Conservation (phyloP, 306 rosid species). For the Citrullus mucosospermus region DNA sequence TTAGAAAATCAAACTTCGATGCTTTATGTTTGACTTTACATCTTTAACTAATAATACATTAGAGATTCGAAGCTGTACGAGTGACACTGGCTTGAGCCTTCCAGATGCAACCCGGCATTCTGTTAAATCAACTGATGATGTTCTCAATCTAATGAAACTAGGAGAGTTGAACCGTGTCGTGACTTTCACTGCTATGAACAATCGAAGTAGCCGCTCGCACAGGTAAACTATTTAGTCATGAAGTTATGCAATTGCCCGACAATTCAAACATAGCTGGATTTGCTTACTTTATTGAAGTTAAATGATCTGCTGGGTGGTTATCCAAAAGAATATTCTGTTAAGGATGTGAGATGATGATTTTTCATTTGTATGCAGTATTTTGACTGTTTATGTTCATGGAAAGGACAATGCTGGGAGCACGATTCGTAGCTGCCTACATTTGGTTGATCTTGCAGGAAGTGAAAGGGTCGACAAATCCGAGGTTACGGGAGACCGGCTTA, state of each 20-base stretch:
- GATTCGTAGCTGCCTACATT: slow-evolving; percentile 69
- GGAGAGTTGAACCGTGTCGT: slow-evolving; percentile 77
- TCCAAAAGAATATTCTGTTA: too few relatives aligned
- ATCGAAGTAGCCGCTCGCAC: slow-evolving; percentile 86
- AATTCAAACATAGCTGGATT: too few relatives aligned
- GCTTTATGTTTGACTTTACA: neutral
- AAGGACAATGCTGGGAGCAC: slow-evolving; percentile 56
- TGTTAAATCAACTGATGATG: slow-evolving; percentile 67
- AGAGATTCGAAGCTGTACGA: slow-evolving; percentile 74
- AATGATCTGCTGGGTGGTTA: too few relatives aligned
- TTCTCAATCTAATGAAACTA: slow-evolving; percentile 60
- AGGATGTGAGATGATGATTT: neutral
- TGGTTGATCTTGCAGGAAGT: slow-evolving; percentile 97
- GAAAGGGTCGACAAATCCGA: slow-evolving; percentile 91
- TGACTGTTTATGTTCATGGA: slow-evolving; percentile 86
- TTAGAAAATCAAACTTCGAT: neutral
- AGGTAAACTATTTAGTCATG: slow-evolving; percentile 28
- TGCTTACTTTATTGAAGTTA: too few relatives aligned
- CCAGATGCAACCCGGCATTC: slow-evolving; percentile 60
- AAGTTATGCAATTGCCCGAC: neutral
- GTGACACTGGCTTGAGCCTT: slow-evolving; percentile 62
- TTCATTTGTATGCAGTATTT: slow-evolving; percentile 39
- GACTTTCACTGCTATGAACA: slow-evolving; percentile 74
- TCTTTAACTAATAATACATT: slow-evolving; percentile 43
- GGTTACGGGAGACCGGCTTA: slow-evolving; percentile 85